Evolutionary conservation across 2,329 filamentous ascomycete species (phyloP).

Genomic region (Sporothrix euskadiensis): DNA sequence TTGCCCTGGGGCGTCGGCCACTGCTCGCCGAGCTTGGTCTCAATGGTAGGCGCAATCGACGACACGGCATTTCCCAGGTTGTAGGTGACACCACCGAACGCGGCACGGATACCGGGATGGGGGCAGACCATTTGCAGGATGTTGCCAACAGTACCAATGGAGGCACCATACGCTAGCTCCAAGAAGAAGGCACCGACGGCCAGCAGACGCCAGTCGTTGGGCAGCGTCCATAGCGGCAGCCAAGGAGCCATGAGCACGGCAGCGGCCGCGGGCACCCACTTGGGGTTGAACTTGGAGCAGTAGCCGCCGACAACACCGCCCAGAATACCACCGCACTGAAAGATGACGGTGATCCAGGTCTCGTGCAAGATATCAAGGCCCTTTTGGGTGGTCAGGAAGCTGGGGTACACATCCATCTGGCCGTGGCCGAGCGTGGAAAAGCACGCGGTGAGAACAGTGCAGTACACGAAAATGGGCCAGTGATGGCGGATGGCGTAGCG

Average conservation of each 20-base stretch:
- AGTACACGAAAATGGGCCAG: conserved; percentile 77
- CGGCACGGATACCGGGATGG: conserved; percentile 67
- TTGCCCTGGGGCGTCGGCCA: conserved; percentile 17
- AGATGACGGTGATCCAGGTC: conserved; percentile 66
- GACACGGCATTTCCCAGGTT: conserved; percentile 76
- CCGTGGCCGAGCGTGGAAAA: conserved; percentile 75
- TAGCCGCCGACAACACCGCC: conserved; percentile 68
- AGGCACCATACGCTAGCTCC: conserved; percentile 68
- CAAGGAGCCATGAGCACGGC: conserved; percentile 38
- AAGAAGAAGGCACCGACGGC: conserved; percentile 83
- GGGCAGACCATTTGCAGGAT: conserved; percentile 74
- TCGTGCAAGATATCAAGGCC: conserved; percentile 23
- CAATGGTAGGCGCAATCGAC: conserved; percentile 52
- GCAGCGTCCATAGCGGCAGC: conserved; percentile 79
- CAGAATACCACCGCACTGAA: conserved; percentile 68
- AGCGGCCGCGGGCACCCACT: conserved; percentile 59
- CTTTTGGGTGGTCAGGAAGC: conserved; percentile 51
- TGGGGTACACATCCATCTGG: conserved; percentile 52
- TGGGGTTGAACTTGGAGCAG: conserved; percentile 63
- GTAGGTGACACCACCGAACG: conserved; percentile 70
- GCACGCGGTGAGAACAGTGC: conserved; percentile 83
- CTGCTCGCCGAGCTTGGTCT: conserved; percentile 22
- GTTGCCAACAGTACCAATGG: conserved; percentile 67
- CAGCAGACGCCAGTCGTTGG: conserved; percentile 58
- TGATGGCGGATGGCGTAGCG: conserved; percentile 76